Evolutionary conservation across 805 yeast genomes (phyloP), one percentile per base, ranked within the genome.

Genomic region (Nakazawaea ernobii): DNA sequence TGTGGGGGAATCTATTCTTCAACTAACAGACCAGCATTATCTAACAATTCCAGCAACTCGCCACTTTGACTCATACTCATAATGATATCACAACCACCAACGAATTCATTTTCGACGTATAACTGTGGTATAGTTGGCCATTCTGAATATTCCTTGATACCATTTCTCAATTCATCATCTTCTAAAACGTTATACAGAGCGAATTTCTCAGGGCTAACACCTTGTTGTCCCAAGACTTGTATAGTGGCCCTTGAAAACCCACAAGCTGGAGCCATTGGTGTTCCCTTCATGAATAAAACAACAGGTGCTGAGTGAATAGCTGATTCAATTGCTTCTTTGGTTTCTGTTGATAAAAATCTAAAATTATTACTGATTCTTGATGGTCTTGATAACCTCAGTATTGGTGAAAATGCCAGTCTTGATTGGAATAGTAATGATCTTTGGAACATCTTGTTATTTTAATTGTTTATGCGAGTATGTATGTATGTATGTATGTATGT

Each of bases 71-170:
- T 87, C 98, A 94, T 91, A 48, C 86, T 80, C 62, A 85, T 88
- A 45, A 94, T 75, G 53, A 94, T 91, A 67, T 94, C 99, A 68
- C 97, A 94, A 4, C 99, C 99, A 39, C 99, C 99, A 46, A 94
- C 77, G 62, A 94, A 94, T 63, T 94, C 99, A 55, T 84, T 82
- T 56, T 84, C 78, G 11, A 94, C 89, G 61, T 91, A 94, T 39
- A 94, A 75, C 67, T 94, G 99, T 13, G 99, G 99, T 50, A 94
- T 90, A 0, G 99, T 94, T 48, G 99, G 99, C 99, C 99, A 94
- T 54, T 86, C 84, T 56, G 92, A 82, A 67, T 79, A 94, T 64
- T 94, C 99, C 69, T 94, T 94, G 59, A 94, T 89, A 30, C 98
- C 99, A 42, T 87, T 82, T 68, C 99, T 86, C 53, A 94, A 77